Evolutionary conservation across 2,329 filamentous ascomycete species (phyloP), one percentile per base, ranked within the genome.

Genomic region (Domatiomyces globalis): DNA sequence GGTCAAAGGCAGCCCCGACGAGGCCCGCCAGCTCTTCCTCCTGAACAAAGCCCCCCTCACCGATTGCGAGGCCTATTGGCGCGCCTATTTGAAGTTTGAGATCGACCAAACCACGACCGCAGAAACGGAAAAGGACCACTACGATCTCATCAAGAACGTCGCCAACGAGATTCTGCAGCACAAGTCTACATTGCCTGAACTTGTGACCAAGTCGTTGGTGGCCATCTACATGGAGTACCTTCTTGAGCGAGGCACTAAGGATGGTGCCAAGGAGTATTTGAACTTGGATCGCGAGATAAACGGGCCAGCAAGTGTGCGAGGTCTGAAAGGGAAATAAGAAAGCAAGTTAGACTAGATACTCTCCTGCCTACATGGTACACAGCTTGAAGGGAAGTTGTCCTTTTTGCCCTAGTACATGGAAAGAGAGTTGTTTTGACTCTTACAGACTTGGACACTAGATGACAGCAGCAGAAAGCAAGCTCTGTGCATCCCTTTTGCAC

Each of bases 51-150:
- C 88, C 63, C 87, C 81, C 74, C 95, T 94, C 65, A 75, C 83
- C 1, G 86, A 92, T 63, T 95, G 88, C 66, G 79, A 81, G 33
- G 74, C 85, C 44, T 96, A 96, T 73, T 98, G 92, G 90, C 75
- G 81, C 60, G 85, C 80, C 62, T 96, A 88, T 74, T 77, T 96
- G 50, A 74, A 84, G 53, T 95, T 98, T 63, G 92, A 98, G 71
- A 73, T 94, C 47, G 81, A 85, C 51, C 89, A 95, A 66, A 84
- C 86, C 9, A 83, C 82, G 1, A 81, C 72, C 55, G 69, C 74
- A 1, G 77, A 81, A 48, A 73, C 76, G 2, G 85, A 90, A 62
- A 61, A 72, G 1, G 71, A 79, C 51, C 80, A 87, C 51, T 80
- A 81, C 49, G 74, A 81, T 57, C 83, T 83, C n/a, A 80, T 96